A percentile compares a stretch with the other conserved stretches of the same genome.
phyloP scores from a whole-genome alignment of 352 stramenopile species.

The Plasmopara halstedii region DNA sequence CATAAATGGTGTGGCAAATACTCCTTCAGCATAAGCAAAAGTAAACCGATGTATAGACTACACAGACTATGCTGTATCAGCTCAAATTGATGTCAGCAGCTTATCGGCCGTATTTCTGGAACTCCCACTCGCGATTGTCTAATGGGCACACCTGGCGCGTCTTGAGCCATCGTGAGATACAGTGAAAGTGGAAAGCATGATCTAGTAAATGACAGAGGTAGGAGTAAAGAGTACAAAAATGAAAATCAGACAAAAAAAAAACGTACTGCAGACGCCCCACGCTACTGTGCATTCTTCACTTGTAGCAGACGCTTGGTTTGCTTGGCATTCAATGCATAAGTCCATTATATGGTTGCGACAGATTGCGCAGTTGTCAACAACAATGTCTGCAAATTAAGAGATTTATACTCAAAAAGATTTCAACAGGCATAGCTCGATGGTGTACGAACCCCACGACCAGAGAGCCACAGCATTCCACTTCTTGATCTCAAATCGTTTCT shows the following conservation, averaged over 20 bases:
- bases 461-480: slow-evolving; percentile 99
- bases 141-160: slow-evolving; percentile 97
- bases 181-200: slow-evolving; percentile 99
- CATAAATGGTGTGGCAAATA: neutral
- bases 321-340: slow-evolving; percentile 99
- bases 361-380: slow-evolving; percentile 93
- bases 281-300: slow-evolving; percentile 84
- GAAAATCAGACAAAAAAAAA: neutral
- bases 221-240: neutral
- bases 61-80: slow-evolving; percentile 1
- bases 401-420: slow-evolving; percentile 18
- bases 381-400: slow-evolving; percentile 50
- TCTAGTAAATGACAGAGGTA: slow-evolving; percentile 45
- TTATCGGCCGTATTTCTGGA: slow-evolving; percentile 95
- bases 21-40: neutral
- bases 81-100: neutral
- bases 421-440: neutral
- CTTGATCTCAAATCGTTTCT: slow-evolving; percentile 98
- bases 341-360: slow-evolving; percentile 99
- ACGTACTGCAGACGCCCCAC: slow-evolving; percentile 84
- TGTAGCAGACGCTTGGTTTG: slow-evolving; percentile 83
- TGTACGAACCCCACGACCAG: slow-evolving; percentile 93
- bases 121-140: slow-evolving; percentile 99
- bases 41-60: slow-evolving; percentile 21
- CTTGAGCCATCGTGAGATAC: slow-evolving; percentile 99